Conservation (phyloP, 2,329 filamentous ascomycete species). For the Aaosphaeria pasadenensis region DNA sequence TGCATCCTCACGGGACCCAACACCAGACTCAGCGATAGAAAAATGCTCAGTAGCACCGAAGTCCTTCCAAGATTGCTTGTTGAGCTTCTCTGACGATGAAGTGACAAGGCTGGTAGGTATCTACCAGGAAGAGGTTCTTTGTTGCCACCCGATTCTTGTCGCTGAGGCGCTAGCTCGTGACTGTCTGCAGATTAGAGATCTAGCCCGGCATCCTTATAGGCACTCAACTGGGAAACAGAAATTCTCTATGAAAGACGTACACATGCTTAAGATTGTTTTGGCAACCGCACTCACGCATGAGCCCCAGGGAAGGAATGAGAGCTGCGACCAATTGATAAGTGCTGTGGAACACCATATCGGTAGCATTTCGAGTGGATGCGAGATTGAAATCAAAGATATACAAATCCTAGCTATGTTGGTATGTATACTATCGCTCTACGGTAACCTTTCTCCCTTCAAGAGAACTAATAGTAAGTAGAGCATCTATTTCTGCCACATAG, state of each 20-base stretch:
- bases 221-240: not conserved
- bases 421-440: not conserved
- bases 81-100: slow-evolving; percentile 3
- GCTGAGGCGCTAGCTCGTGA: slow-evolving; percentile 3
- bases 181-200: not conserved
- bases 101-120: slow-evolving; percentile 10
- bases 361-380: slow-evolving; percentile 8
- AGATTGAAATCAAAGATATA: slow-evolving; percentile 15
- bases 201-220: not conserved
- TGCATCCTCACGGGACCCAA: not conserved
- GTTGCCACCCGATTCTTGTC: slow-evolving; percentile 16
- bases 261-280: slow-evolving; percentile 13
- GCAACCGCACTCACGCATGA: slow-evolving; percentile 16
- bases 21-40: not conserved
- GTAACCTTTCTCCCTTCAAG: not conserved
- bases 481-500: slow-evolving; percentile 16
- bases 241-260: slow-evolving; percentile 8
- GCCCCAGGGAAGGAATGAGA: slow-evolving; percentile 11
- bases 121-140: slow-evolving; percentile 15
- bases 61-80: not conserved
- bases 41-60: not conserved
- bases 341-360: slow-evolving; percentile 16
- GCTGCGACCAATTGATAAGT: slow-evolving; percentile 7
- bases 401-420: slow-evolving; percentile 19
- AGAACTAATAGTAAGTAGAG: slow-evolving; percentile 3